These are phyloP conservation scores for Neolentinus lepideus DNA, from an alignment of 1,284 basidiomycete genomes.

Conservation along the genomic window DNA sequence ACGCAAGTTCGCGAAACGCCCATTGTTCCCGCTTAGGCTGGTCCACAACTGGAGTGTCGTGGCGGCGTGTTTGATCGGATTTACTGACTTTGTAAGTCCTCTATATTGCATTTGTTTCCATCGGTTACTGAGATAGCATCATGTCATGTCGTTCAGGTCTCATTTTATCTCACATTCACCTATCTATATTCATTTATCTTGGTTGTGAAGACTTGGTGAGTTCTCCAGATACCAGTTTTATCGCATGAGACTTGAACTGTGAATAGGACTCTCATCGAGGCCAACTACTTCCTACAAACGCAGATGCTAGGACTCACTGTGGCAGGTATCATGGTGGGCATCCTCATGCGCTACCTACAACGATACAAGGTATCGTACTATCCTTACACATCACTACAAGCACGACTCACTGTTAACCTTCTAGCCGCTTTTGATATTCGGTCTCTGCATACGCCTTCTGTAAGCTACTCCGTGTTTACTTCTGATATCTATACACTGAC, in stretches of 20 bases:
- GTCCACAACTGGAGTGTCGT: conserved; percentile 52
- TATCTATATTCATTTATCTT: conserved; percentile 58
- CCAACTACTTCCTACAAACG: conserved; percentile 47
- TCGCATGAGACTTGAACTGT: not conserved
- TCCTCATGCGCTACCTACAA: conserved; percentile 44
- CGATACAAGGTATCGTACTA: conserved; percentile 45
- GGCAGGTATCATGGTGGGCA: conserved; percentile 56
- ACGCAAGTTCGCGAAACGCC: conserved; percentile 37
- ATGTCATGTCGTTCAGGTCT: conserved; percentile 31
- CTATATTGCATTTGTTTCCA: conserved; percentile 13
- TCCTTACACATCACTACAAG: not conserved
- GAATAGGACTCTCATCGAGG: conserved; percentile 39
- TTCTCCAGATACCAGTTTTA: too few relatives aligned
- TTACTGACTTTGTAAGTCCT: conserved; percentile 53
- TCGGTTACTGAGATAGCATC: not conserved
- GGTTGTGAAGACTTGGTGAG: conserved; percentile 52
- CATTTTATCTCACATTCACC: conserved; percentile 53
- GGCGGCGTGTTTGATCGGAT: conserved; percentile 56
- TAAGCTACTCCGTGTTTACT: conserved; percentile 9
- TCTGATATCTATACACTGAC: not conserved
- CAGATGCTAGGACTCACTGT: conserved; percentile 59
- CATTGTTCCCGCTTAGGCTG: conserved; percentile 51
- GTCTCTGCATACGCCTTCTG: conserved; percentile 41
- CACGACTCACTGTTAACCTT: not conserved
- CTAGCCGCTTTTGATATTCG: conserved; percentile 55